Evolutionary conservation across 306 rosid genomes (phyloP), one percentile per base, ranked within the genome.

Genomic region (Begonia masoniana): DNA sequence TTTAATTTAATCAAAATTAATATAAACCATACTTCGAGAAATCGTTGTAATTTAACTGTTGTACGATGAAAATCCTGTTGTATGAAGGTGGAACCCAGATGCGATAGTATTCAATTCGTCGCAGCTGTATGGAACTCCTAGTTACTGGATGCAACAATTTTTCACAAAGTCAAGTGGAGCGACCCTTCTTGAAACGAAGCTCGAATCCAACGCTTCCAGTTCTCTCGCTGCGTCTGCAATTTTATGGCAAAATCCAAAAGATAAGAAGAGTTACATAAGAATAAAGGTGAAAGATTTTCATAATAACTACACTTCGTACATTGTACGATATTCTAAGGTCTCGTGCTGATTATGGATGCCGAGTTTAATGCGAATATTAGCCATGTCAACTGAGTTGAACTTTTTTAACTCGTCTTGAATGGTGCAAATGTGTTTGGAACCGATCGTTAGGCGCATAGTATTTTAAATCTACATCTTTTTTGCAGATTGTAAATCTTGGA

Each of bases 41-140:
- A 49, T 50, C 8, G 17, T 15, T 60, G 17, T 24, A 60, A 61
- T 76, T 76, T 56, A 72, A 55, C 24, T 3, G 24, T 21, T 3
- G 24, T 2, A 21, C 4, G 52, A 54, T 74, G 51, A 5, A 61
- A 55, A 64, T 58, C 50, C 4, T 36, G 31, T 0, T 62, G 48
- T 67, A 35, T 71, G 39, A 73, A 74, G 97, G 65, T 85, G 95
- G 97, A 89, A 75, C 58, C 97, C 95, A 10, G 97, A 89, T 71
- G 85, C 94, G 58, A 89, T 89, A 24, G 97, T 89, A 36, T 89
- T 89, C 48, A 59, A 85, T 77, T 89, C 97, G 9, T 75, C 59
- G 23, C 86, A 73, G 56, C 51, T 15, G 52, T 89, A 82, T 43
- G 97, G 85, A 73, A 89, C 95, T 68, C 97, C 97, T 61, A 89